Percentiles rank a stretch among this genome's conserved stretches.
phyloP scores from a whole-genome alignment of 2,329 filamentous ascomycete genomes.

The Penicillium psychrosexuale region DNA sequence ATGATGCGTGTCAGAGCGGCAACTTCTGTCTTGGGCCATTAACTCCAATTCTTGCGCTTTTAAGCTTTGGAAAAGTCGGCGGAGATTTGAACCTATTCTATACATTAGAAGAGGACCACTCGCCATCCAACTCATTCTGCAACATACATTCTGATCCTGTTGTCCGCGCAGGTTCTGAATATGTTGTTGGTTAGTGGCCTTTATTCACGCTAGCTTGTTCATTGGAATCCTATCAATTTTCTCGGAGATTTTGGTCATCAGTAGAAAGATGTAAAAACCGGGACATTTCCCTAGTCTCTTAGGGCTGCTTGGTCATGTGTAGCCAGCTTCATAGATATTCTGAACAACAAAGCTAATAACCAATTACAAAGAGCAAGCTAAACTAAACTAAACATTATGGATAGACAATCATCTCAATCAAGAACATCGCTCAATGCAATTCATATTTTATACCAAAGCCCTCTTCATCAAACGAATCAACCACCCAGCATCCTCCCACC shows the following conservation, averaged over 20 bases:
- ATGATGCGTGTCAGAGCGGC: background rate
- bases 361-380: background rate
- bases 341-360: background rate
- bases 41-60: background rate
- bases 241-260: background rate
- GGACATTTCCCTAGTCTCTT: background rate
- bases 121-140: background rate
- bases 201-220: constrained; percentile 1
- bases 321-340: background rate
- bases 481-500: constrained; percentile 60
- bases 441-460: constrained; percentile 28
- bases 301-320: background rate
- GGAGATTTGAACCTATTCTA: background rate
- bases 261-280: background rate
- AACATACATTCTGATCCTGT: background rate
- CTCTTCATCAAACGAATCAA: constrained; percentile 52
- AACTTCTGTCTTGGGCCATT: background rate
- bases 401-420: background rate
- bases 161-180: background rate
- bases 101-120: background rate
- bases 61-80: background rate
- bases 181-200: background rate
- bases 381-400: background rate
- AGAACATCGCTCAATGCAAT: background rate
- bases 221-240: constrained; percentile 5